Conservation (phyloP, 345 rosid species). For the Jatropha curcas region DNA sequence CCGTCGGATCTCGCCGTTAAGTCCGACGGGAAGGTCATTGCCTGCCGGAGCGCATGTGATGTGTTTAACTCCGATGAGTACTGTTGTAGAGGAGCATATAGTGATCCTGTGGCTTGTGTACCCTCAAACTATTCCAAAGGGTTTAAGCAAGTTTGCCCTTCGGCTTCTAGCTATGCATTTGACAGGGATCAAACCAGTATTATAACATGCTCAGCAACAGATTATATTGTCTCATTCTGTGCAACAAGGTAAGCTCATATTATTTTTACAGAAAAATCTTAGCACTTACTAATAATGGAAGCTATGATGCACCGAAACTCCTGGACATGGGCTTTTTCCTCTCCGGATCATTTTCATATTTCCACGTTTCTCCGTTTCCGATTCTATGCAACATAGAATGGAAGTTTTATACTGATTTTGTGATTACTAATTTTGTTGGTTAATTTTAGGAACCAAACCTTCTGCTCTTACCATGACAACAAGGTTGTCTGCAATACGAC, state of each 20-base stretch:
- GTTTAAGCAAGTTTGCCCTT: slow-evolving; percentile 62
- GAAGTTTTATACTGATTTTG: too few relatives aligned
- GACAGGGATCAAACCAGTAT: slow-evolving; percentile 49
- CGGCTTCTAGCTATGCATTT: slow-evolving; percentile 58
- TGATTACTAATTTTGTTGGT: neutral
- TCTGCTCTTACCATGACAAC: slow-evolving; percentile 24
- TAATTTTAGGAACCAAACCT: slow-evolving; percentile 10
- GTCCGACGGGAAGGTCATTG: slow-evolving; percentile 43
- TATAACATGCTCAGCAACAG: slow-evolving; percentile 49
- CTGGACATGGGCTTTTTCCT: too few relatives aligned
- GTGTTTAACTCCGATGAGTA: slow-evolving; percentile 50
- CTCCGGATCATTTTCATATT: too few relatives aligned
- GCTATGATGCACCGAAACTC: too few relatives aligned
- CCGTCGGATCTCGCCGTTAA: slow-evolving; percentile 41
- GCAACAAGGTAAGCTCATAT: slow-evolving; percentile 43
- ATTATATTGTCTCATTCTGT: slow-evolving; percentile 53
- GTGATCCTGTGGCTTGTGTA: slow-evolving; percentile 35
- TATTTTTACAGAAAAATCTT: too few relatives aligned
- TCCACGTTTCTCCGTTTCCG: too few relatives aligned
- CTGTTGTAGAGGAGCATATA: slow-evolving; percentile 56
- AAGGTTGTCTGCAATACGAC: slow-evolving; percentile 16
- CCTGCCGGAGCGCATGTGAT: slow-evolving; percentile 61
- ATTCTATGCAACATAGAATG: too few relatives aligned
- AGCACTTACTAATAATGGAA: too few relatives aligned
- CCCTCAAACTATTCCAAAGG: slow-evolving; percentile 55